A percentile compares a stretch with the other conserved stretches of the same genome.
Conservation (phyloP, 106 monocot species). For the Dendrobium huoshanense region DNA sequence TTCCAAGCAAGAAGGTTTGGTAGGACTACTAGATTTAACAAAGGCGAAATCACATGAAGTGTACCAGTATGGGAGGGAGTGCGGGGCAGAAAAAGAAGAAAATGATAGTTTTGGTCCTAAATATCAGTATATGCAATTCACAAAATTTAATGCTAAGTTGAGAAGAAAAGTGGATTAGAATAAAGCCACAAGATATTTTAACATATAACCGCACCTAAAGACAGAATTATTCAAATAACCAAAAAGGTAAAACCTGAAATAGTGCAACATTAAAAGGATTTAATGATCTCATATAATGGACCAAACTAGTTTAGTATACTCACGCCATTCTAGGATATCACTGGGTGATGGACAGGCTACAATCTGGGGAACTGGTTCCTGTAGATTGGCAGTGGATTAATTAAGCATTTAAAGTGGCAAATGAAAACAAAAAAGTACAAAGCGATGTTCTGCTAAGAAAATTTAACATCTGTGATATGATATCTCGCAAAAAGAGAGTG, state of each 20-base stretch:
- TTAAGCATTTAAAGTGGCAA: background rate
- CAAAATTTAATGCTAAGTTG: background rate
- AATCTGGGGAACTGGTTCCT: constrained; percentile 95
- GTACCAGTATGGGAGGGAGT: too few species aligned
- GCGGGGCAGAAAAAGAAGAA: background rate
- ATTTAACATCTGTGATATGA: background rate
- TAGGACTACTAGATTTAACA: background rate
- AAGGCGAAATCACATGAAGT: background rate
- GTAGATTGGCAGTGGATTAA: constrained; percentile 11
- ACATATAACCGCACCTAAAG: background rate
- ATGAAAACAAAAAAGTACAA: background rate
- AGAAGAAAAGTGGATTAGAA: background rate
- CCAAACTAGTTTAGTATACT: constrained; percentile 19
- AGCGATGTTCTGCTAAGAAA: background rate
- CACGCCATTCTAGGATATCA: constrained; percentile 98
- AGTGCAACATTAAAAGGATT: background rate
- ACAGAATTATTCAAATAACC: background rate
- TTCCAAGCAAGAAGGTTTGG: background rate
- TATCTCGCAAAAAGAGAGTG: background rate
- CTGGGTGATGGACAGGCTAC: constrained; percentile 75
- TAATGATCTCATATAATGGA: background rate
- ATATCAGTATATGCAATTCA: background rate
- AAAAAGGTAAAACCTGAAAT: background rate
- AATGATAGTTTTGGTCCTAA: background rate
- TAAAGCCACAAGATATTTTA: background rate